Evolutionary conservation across 106 monocot genomes (phyloP).

Genomic region (Phalaenopsis aphrodite): DNA sequence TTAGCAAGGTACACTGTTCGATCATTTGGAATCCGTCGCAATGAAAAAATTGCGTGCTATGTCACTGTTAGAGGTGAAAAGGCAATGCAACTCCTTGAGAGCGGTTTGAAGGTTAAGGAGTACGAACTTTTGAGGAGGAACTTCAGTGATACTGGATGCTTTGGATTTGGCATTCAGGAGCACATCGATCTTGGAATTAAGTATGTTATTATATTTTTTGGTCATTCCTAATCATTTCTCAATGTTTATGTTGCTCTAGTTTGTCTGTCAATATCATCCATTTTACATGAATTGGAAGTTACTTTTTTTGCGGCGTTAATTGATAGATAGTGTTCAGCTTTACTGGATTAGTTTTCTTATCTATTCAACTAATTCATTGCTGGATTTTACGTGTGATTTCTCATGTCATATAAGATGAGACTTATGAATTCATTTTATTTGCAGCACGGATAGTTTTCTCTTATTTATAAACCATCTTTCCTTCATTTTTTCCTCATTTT

Average conservation of each 20-base stretch:
- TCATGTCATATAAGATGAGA: too few species aligned
- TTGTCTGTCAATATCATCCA: neutral
- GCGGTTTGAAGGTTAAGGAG: slow-evolving; percentile 73
- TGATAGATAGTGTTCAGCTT: too few species aligned
- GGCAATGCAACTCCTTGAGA: slow-evolving; percentile 77
- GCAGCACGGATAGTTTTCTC: too few species aligned
- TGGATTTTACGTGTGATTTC: too few species aligned
- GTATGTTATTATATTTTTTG: slow-evolving; percentile 20
- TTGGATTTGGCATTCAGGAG: slow-evolving; percentile 83
- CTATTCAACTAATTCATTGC: too few species aligned
- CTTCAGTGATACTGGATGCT: slow-evolving; percentile 74
- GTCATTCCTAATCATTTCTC: neutral
- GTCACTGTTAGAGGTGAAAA: slow-evolving; percentile 74
- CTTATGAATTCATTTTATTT: too few species aligned
- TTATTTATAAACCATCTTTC: too few species aligned
- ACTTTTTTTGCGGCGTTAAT: neutral
- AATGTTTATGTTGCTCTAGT: neutral
- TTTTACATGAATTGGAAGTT: neutral
- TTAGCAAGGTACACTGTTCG: slow-evolving; percentile 63
- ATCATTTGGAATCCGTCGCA: slow-evolving; percentile 67
- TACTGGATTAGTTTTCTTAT: too few species aligned
- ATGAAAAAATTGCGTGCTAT: slow-evolving; percentile 75
- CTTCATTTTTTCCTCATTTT: too few species aligned
- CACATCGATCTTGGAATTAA: slow-evolving; percentile 84
- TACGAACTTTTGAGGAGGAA: slow-evolving; percentile 67